phyloP scores from a whole-genome alignment of 2,329 filamentous ascomycete genomes.

The Pseudocercospora crystallina region DNA sequence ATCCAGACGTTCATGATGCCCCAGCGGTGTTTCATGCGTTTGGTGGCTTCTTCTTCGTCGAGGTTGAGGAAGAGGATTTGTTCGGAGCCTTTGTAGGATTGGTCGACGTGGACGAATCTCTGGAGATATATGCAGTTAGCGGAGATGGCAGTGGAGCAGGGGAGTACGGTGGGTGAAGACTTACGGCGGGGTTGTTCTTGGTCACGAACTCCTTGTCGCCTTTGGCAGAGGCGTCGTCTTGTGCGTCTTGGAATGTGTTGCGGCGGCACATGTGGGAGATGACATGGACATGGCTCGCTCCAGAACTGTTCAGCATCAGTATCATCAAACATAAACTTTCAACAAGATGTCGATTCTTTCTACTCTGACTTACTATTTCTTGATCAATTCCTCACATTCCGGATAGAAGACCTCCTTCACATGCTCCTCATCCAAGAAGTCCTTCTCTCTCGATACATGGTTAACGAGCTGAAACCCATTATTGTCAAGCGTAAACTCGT shows the following conservation, averaged over 20 bases:
- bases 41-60: background rate
- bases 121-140: background rate
- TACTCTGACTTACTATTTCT: constrained; percentile 23
- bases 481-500: constrained; percentile 18
- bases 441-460: constrained; percentile 35
- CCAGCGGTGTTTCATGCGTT: background rate
- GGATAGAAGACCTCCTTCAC: constrained; percentile 38
- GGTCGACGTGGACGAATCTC: constrained; percentile 54
- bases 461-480: constrained; percentile 37
- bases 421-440: constrained; percentile 37
- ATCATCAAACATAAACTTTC: no score
- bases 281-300: no score
- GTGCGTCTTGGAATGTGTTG: background rate
- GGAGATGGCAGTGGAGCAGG: background rate
- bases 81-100: constrained; percentile 47
- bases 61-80: background rate
- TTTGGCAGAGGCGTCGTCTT: background rate
- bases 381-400: constrained; percentile 38
- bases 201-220: background rate
- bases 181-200: background rate
- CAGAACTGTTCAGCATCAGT: no score
- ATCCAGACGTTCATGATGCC: constrained; percentile 49
- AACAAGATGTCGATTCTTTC: background rate
- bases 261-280: no score
- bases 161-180: no score